Base-by-base conservation (phyloP, 345 rosid species). In the Lagerstroemia speciosa region DNA sequence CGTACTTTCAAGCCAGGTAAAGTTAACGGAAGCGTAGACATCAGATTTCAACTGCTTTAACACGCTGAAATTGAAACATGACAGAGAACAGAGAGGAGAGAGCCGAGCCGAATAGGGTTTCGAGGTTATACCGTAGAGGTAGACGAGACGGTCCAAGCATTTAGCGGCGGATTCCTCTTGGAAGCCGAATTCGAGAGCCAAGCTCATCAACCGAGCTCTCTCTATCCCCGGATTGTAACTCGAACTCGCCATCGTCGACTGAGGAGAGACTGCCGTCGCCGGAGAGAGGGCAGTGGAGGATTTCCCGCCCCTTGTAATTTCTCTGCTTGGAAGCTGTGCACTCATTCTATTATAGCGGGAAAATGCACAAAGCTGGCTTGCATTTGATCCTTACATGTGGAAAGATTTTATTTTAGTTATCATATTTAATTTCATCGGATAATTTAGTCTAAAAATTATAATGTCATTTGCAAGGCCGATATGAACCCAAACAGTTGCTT, bases 121-220 rank as follows among this genome's bases (percentile, higher is more conserved):
- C 15, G 27, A 12, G 22, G 24, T 24, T 30, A 50, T 31, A 91
- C 92, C 91, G 76, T 87, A 93, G 50, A 90, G 97, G 63, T 83
- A 81, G 76, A 93, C 72, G 79, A 87, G 80, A 67, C 87, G 87
- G 69, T 86, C 83, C 40, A 91, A 74, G 78, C 89, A 80, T 68
- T 78, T 85, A 62, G 66, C 79, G 6, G 92, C 85, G 15, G 91
- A 80, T 31, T 84, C 83, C 62, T 85, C 79, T 45, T 86, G 88
- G 78, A 91, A 91, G n/a, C 98, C 96, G 34, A 82, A 77, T 0
- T 83, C 83, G 30, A 84, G 78, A 52, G 97, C 94, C 73, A 90
- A 72, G 86, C 89, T 86, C 37, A 86, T 58, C 46, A 89, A 73
- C 71, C 89, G 84, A 73, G 83, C 80, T 78, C 80, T 87, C 91